phyloP scores from a whole-genome alignment of 441 rosid genomes.

The Eruca vesicaria region DNA sequence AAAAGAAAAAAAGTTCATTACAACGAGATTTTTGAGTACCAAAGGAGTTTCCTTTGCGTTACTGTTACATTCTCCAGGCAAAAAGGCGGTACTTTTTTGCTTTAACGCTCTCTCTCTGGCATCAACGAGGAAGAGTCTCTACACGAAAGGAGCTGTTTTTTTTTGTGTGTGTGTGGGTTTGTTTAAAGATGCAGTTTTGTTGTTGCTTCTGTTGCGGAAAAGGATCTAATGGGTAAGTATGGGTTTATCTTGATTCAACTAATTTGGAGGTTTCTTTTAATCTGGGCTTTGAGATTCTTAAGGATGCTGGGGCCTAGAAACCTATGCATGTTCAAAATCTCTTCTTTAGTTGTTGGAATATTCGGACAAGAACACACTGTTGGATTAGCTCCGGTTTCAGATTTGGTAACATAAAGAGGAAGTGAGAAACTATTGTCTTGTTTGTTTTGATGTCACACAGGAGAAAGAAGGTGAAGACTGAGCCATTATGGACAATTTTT shows the following conservation, averaged over 20 bases:
- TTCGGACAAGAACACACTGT: constrained; percentile 2
- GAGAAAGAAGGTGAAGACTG: constrained; percentile 58
- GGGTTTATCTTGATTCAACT: background rate
- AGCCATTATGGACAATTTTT: constrained; percentile 76
- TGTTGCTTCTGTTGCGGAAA: constrained; percentile 66
- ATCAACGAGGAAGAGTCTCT: constrained; percentile 14
- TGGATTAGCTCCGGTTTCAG: constrained; percentile 17
- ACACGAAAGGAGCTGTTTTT: background rate
- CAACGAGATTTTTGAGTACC: background rate
- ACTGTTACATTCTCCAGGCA: constrained; percentile 26
- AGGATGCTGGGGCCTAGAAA: background rate
- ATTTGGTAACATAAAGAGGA: background rate
- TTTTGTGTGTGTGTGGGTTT: constrained; percentile 34
- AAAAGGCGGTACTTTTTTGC: constrained; percentile 35
- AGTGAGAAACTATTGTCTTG: background rate
- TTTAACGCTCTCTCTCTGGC: background rate
- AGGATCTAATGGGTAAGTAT: constrained; percentile 64
- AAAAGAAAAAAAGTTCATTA: background rate
- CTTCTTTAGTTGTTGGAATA: background rate
- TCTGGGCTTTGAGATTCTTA: background rate
- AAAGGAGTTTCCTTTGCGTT: constrained; percentile 8
- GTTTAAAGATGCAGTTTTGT: constrained; percentile 54
- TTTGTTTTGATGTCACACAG: constrained; percentile 35
- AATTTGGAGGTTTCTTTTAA: background rate
- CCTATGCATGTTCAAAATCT: constrained; percentile 1